Percentiles rank a stretch among this genome's conserved stretches.
Evolutionary conservation across 352 stramenopile species (phyloP).

Genomic region (Phytophthora chlamydospora): DNA sequence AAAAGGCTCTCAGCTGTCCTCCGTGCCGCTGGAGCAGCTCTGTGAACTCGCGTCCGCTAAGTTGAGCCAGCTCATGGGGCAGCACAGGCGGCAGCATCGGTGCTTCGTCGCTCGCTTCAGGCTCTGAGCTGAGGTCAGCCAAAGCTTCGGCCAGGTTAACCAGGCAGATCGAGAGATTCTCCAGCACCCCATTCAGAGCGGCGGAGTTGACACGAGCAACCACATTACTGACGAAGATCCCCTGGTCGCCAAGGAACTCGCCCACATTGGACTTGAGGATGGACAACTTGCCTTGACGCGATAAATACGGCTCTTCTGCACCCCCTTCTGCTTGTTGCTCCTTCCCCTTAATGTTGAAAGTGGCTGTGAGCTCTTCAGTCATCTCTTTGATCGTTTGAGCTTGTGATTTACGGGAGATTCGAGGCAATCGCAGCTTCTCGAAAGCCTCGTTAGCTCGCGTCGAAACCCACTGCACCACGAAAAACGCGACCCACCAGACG

Average conservation of each 20-base stretch:
- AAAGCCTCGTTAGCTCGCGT: constrained; percentile 35
- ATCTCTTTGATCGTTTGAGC: constrained; percentile 30
- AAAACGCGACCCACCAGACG: constrained; percentile 58
- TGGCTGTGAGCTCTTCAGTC: constrained; percentile 19
- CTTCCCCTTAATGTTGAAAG: constrained; percentile 37
- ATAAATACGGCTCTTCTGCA: constrained; percentile 13
- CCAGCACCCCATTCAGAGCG: constrained; percentile 37
- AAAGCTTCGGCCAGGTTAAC: constrained; percentile 40
- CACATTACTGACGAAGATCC: constrained; percentile 33
- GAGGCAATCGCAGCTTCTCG: constrained; percentile 26
- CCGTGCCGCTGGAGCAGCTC: constrained; percentile 30
- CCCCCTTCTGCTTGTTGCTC: constrained; percentile 1
- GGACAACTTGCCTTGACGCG: constrained; percentile 23
- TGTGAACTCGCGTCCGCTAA: constrained; percentile 45
- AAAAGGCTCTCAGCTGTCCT: constrained; percentile 14
- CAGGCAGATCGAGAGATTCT: constrained; percentile 29
- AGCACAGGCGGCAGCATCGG: constrained; percentile 30
- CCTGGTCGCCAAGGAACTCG: constrained; percentile 45
- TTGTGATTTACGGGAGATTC: constrained; percentile 15
- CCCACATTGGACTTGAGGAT: constrained; percentile 31
- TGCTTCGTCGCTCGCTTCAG: constrained; percentile 6
- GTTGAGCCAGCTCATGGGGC: constrained; percentile 43
- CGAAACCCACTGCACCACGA: constrained; percentile 55
- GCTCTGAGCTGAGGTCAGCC: constrained; percentile 26
- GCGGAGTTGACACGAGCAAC: constrained; percentile 17